phyloP scores from a whole-genome alignment of 495 filamentous ascomycete species.

The Penicillium diatomitis region DNA sequence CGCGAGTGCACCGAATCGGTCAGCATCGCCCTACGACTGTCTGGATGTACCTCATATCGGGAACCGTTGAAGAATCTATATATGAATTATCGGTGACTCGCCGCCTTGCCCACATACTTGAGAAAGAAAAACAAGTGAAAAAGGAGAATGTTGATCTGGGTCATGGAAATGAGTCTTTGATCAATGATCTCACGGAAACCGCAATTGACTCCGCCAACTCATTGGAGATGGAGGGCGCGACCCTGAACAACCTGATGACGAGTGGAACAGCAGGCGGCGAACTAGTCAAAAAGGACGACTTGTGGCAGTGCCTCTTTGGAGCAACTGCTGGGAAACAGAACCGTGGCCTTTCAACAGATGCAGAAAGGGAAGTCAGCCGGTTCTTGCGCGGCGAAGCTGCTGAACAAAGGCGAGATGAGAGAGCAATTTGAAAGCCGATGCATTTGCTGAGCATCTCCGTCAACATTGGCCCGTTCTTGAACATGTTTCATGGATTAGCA shows the following conservation, averaged over 20 bases:
- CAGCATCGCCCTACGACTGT: constrained; percentile 83
- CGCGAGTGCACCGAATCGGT: constrained; percentile 87
- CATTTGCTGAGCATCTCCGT: too few species aligned
- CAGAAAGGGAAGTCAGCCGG: constrained; percentile 32
- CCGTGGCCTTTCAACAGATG: constrained; percentile 11
- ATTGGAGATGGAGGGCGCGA: constrained; percentile 63
- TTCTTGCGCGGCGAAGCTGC: constrained; percentile 42
- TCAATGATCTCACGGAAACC: constrained; percentile 39
- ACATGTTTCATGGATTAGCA: neutral
- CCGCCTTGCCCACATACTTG: constrained; percentile 65
- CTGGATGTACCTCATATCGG: constrained; percentile 85
- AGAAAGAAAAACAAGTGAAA: constrained; percentile 25
- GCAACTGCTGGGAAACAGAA: constrained; percentile 17
- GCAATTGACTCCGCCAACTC: constrained; percentile 75
- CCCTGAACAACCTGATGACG: constrained; percentile 56
- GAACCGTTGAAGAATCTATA: constrained; percentile 84
- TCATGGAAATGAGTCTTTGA: constrained; percentile 16
- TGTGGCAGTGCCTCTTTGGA: constrained; percentile 87
- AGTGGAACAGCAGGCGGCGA: constrained; percentile 69
- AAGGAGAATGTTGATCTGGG: constrained; percentile 12
- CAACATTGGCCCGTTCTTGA: too few species aligned
- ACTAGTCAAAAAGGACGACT: constrained; percentile 64
- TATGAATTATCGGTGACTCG: constrained; percentile 74
- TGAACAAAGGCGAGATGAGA: constrained; percentile 24
- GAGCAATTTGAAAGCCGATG: neutral